Conservation (phyloP, 192 early-diverging fungal genomes). For the Geosiphon pyriformis region DNA sequence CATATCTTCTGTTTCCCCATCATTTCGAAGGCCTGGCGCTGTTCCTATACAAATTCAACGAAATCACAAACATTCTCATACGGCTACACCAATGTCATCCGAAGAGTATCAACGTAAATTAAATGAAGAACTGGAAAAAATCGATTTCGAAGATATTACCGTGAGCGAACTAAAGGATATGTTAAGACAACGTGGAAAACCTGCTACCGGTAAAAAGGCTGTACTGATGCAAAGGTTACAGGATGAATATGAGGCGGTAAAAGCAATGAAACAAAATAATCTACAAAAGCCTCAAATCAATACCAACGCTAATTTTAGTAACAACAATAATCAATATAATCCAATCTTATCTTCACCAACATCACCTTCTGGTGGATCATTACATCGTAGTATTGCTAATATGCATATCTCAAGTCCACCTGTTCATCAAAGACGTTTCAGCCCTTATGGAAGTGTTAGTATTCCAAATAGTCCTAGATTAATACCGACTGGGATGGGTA, state of each 20-base stretch:
- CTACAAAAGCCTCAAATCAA: background rate
- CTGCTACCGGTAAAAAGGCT: constrained; percentile 67
- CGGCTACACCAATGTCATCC: constrained; percentile 14
- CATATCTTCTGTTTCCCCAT: background rate
- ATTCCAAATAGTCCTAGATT: constrained; percentile 29
- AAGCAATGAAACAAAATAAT: constrained; percentile 35
- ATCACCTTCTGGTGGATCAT: constrained; percentile 23
- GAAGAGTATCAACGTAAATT: constrained; percentile 51
- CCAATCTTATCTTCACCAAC: constrained; percentile 25
- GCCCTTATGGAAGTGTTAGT: constrained; percentile 28
- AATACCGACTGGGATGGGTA: constrained; percentile 19
- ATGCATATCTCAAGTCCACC: constrained; percentile 39
- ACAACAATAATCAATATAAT: constrained; percentile 9
- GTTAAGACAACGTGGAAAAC: constrained; percentile 59
- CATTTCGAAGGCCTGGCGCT: constrained; percentile 17
- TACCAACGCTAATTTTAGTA: background rate
- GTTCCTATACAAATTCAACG: constrained; percentile 24
- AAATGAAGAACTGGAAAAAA: constrained; percentile 56
- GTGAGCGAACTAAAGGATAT: constrained; percentile 71
- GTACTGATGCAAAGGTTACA: constrained; percentile 60
- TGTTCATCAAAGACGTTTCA: constrained; percentile 18
- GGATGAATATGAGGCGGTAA: constrained; percentile 49
- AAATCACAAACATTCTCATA: constrained; percentile 19
- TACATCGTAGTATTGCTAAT: constrained; percentile 35
- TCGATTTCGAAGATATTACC: constrained; percentile 71